Conservation (phyloP, 352 stramenopile genomes). For the Pythium dissimile region DNA sequence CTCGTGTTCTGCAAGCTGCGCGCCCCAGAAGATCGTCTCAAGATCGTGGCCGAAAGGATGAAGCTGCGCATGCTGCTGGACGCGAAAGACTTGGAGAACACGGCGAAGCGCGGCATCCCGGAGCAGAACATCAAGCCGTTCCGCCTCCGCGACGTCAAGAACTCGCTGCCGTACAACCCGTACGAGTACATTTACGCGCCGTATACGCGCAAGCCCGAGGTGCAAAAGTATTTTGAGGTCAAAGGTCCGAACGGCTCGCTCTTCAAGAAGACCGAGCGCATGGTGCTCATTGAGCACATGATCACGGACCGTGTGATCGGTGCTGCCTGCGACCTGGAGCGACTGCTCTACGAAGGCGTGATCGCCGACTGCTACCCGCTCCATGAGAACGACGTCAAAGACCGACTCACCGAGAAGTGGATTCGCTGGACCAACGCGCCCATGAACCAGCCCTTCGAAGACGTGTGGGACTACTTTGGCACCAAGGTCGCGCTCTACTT, state of each 20-base stretch:
- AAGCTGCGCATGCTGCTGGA: conserved; percentile 79
- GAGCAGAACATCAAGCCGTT: conserved; percentile 77
- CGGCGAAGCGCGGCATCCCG: conserved; percentile 65
- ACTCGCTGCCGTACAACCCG: conserved; percentile 65
- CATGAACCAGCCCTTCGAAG: conserved; percentile 79
- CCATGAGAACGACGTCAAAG: conserved; percentile 66
- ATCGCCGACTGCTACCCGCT: conserved; percentile 79
- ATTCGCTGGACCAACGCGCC: conserved; percentile 64
- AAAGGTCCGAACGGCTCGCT: conserved; percentile 61
- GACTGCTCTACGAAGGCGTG: conserved; percentile 68
- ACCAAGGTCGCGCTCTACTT: conserved; percentile 97
- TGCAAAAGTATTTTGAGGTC: conserved; percentile 65
- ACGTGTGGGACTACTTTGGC: conserved; percentile 82
- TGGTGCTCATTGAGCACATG: conserved; percentile 80
- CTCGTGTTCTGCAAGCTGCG: conserved; percentile 85
- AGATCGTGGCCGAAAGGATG: conserved; percentile 60
- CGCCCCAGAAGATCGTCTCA: conserved; percentile 67
- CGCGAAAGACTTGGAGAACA: conserved; percentile 46
- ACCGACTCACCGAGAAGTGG: conserved; percentile 58
- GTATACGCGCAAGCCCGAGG: conserved; percentile 66
- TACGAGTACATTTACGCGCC: conserved; percentile 86
- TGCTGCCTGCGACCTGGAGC: conserved; percentile 65
- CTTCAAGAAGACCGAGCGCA: conserved; percentile 74
- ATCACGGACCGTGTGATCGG: conserved; percentile 72
- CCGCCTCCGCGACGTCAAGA: conserved; percentile 77